Percentiles rank a stretch among this genome's conserved stretches.
Evolutionary conservation across 306 rosid genomes (phyloP).

Genomic region (Sindora glabra): DNA sequence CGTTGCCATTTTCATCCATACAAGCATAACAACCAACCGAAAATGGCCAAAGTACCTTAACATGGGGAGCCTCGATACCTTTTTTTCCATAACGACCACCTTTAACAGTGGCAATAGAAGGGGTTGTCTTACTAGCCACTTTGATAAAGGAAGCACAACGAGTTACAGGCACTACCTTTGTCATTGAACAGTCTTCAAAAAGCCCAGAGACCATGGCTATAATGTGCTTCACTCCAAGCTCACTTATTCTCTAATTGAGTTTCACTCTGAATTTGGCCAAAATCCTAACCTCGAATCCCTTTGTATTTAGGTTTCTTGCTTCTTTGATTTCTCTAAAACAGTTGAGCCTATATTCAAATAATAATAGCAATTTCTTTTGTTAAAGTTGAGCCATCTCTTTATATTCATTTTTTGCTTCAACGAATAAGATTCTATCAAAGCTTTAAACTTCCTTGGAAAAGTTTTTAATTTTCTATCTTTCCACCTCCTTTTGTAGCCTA

Average conservation of each 20-base stretch:
- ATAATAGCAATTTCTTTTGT: neutral
- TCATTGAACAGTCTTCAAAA: conserved; percentile 27
- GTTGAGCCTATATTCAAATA: neutral
- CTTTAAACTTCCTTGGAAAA: no score
- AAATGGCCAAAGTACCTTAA: neutral
- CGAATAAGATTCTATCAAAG: no score
- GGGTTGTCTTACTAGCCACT: neutral
- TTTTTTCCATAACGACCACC: no score
- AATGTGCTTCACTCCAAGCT: conserved; percentile 26
- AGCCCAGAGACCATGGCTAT: conserved; percentile 47
- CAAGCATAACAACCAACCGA: neutral
- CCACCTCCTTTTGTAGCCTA: no score
- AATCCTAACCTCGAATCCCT: conserved; percentile 24
- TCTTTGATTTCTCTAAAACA: conserved; percentile 20
- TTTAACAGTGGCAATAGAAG: neutral
- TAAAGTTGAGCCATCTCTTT: neutral
- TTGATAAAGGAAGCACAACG: conserved; percentile 5
- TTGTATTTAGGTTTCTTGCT: conserved; percentile 12
- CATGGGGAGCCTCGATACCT: neutral
- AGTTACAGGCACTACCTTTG: conserved; percentile 27
- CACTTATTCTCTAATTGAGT: conserved; percentile 21
- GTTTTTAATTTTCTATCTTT: no score
- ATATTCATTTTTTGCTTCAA: neutral
- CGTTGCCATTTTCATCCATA: neutral
- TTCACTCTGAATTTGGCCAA: conserved; percentile 24